phyloP scores from a whole-genome alignment of 2,329 filamentous ascomycete species.

The Fusarium sp. region DNA sequence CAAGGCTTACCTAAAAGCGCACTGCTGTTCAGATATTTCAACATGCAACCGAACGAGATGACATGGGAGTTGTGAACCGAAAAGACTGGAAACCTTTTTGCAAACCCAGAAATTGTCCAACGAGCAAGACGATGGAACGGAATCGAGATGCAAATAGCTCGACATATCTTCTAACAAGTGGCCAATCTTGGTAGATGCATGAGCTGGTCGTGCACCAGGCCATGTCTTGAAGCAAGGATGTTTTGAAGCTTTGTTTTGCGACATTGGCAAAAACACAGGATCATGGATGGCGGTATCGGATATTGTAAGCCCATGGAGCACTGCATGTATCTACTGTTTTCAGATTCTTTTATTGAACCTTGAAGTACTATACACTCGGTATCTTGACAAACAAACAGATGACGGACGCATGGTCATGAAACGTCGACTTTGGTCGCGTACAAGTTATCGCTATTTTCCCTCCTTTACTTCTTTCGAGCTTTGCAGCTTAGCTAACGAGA shows the following conservation, averaged over 20 bases:
- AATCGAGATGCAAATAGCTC: no score
- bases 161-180: background rate
- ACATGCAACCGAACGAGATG: no score
- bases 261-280: background rate
- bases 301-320: background rate
- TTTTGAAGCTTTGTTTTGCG: background rate
- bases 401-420: conserved; percentile 1
- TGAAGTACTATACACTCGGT: conserved; percentile 38
- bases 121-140: no score
- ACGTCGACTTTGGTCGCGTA: background rate
- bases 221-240: no score
- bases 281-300: background rate
- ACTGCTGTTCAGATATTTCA: no score
- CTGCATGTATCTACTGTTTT: conserved; percentile 20
- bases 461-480: background rate
- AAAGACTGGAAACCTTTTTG: no score
- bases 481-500: background rate
- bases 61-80: no score
- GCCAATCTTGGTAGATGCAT: background rate
- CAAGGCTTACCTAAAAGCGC: no score
- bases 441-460: conserved; percentile 30
- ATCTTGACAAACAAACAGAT: conserved; percentile 36
- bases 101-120: no score
- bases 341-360: conserved; percentile 30
- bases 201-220: background rate